Base-by-base conservation (phyloP, 352 stramenopile species). In the Globisporangium megalacanthum region DNA sequence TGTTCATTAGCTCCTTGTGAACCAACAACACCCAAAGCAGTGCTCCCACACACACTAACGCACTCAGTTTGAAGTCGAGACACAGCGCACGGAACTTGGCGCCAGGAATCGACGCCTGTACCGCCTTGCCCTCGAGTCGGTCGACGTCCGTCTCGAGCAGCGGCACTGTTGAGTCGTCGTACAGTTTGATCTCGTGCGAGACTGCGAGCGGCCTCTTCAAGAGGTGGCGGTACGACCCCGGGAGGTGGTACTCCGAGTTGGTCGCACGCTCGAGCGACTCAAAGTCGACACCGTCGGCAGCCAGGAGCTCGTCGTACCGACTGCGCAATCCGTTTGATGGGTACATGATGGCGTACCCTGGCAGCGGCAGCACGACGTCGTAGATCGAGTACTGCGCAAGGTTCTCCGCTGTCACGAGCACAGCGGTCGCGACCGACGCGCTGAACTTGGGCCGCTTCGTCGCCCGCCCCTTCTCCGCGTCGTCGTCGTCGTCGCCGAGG, bases 321-420 rank as follows among this genome's bases (percentile, higher is more conserved):
- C 72, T 49, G 33, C 92, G 86, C 31, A 96, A 70, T 0, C 63
- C 66, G 54, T 98, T 97, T 54, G 80, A 71, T 9, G 95, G 94
- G 51, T 95, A 94, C 37, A 60, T 61, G 52, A 97, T 87, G 63
- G 89, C 94, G 60, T 93, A 96, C 14, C 96, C 96, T 7, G 96
- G 90, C 15, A 99, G 76, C 22, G 96, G 96, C n/a, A 99, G 71
- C 35, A 99, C 94, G 45, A 99, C 86, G 64, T 99, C 96, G 54
- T 88, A 86, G 51, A 99, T 92, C 31, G 70, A 86, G 71, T 91
- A 98, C 50, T 88, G 58, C n/a, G 70, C 61, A 42, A 97, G 54
- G 66, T 98, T 97, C n/a, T 93, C 79, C 46, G 84, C 70, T 1
- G 87, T 97, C 4, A 98, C 72, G 22, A 97, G 49, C 20, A 82